A percentile compares a stretch with the other conserved stretches of the same genome.
Evolutionary conservation across 495 filamentous ascomycete genomes (phyloP).

Genomic region (Neurospora sp.): DNA sequence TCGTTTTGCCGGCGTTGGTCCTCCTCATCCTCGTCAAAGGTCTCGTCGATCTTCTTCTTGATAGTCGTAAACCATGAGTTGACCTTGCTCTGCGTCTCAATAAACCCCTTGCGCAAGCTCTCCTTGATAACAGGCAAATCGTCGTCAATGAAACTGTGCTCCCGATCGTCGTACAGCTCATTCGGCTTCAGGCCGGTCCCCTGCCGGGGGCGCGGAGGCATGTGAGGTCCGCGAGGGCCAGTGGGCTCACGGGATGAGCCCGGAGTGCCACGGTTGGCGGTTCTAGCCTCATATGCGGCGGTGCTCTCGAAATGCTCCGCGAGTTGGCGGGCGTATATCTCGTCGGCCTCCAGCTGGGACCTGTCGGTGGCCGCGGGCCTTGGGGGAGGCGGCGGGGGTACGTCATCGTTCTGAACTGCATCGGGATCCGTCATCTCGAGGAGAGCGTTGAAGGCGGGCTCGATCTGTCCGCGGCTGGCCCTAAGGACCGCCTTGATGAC

Average conservation of each 20-base stretch:
- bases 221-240: constrained; percentile 16
- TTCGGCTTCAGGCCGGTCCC: constrained; percentile 37
- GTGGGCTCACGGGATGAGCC: background rate
- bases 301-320: constrained; percentile 75
- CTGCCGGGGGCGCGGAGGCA: constrained; percentile 27
- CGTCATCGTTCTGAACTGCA: constrained; percentile 53
- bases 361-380: constrained; percentile 53
- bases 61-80: constrained; percentile 85
- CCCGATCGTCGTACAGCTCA: constrained; percentile 45
- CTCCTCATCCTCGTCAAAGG: constrained; percentile 52
- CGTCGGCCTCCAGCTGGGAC: constrained; percentile 81
- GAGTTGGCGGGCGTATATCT: constrained; percentile 86
- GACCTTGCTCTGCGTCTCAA: constrained; percentile 87
- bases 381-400: constrained; percentile 58
- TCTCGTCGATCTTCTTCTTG: constrained; percentile 84
- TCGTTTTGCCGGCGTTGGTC: constrained; percentile 28
- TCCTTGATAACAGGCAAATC: constrained; percentile 90
- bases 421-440: constrained; percentile 92
- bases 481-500: constrained; percentile 83
- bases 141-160: constrained; percentile 89
- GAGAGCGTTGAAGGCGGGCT: constrained; percentile 93
- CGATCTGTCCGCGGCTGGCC: constrained; percentile 79
- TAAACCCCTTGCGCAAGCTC: constrained; percentile 87
- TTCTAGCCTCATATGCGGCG: constrained; percentile 41
- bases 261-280: constrained; percentile 29